Percentiles rank a stretch among this genome's conserved stretches.
Evolutionary conservation across 2,329 filamentous ascomycete genomes (phyloP).

Genomic region (Ceratocystis variospora): DNA sequence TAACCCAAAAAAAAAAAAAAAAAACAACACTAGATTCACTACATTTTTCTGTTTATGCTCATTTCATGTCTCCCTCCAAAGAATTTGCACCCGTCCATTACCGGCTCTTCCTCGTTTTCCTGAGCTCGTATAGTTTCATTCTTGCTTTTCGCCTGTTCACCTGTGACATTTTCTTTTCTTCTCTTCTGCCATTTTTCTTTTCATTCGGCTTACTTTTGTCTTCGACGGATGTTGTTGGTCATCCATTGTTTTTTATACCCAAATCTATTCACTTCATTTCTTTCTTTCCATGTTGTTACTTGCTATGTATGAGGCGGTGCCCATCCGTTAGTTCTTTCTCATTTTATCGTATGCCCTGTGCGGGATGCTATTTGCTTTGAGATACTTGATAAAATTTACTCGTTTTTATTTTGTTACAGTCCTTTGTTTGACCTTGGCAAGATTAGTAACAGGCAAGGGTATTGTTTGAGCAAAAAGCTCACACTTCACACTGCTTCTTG

Average conservation of each 20-base stretch:
- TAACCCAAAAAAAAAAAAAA: background rate
- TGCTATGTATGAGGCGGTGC: background rate
- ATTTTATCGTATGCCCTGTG: background rate
- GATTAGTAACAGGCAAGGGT: too few species aligned
- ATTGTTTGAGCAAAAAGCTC: background rate
- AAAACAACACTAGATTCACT: background rate
- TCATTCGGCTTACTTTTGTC: slow-evolving; percentile 14
- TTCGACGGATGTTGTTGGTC: slow-evolving; percentile 14
- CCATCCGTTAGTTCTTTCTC: background rate
- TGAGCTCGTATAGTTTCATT: background rate
- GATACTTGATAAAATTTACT: background rate
- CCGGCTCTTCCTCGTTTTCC: background rate
- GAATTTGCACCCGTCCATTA: background rate
- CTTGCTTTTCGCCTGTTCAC: background rate
- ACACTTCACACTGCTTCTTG: background rate
- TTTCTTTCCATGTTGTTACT: background rate
- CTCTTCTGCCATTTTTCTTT: slow-evolving; percentile 16
- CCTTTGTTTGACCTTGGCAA: background rate
- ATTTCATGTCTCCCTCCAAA: slow-evolving; percentile 15
- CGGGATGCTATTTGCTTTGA: background rate
- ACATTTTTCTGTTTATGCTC: slow-evolving; percentile 1
- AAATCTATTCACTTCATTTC: slow-evolving; percentile 9
- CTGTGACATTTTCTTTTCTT: slow-evolving; percentile 1
- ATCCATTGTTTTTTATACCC: slow-evolving; percentile 8
- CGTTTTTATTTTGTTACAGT: background rate